Base-by-base conservation (phyloP, 2,329 filamentous ascomycete genomes). In the Arthrobotrys pseudoclavata region DNA sequence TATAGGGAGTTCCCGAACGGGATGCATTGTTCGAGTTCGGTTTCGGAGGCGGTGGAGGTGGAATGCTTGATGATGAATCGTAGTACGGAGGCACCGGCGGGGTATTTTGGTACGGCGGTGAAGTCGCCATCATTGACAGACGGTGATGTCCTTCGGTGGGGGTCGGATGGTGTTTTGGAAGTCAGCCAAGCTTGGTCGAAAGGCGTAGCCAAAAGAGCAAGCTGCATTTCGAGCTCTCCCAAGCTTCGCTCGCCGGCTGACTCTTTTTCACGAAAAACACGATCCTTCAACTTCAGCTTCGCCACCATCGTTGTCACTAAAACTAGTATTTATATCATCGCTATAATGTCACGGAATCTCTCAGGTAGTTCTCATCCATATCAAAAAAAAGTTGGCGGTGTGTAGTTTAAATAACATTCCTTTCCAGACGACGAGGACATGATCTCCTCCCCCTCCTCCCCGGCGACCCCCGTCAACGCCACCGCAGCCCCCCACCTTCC, bases 31-130 rank as follows among this genome's bases (percentile, higher is more conserved):
- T 90, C 83, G 88, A 91, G 80, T 86, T 87, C 15, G 91, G 89
- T 82, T 93, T 93, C 0, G 91, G 91, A 1, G 91, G 91, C 15
- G 90, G 91, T 7, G 90, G 87, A 0, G 91, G 91, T 26, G 91
- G 91, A 74, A 79, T 29, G 80, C 69, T 48, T 52, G 79, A 45
- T 40, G 67, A 24, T 64, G 70, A 64, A 55, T 79, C 53, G 66
- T 78, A 79, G 62, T 79, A 79, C 47, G 79, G 71, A 76, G 47
- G 81, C 55, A 80, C 77, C 34, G 70, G 78, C 12, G 63, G 67
- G 5, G 31, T 45, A 29, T 66, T 37, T 20, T 64, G 64, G n/a
- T 72, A 50, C 34, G 71, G 67, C 26, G 61, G 68, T 24, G 75
- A 72, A 22, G 69, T 68, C 4, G 74, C 68, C 61, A 72, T 71